A percentile compares a stretch with the other conserved stretches of the same genome.
Conservation (phyloP, 805 yeast species). For the Blastobotrys robertii region DNA sequence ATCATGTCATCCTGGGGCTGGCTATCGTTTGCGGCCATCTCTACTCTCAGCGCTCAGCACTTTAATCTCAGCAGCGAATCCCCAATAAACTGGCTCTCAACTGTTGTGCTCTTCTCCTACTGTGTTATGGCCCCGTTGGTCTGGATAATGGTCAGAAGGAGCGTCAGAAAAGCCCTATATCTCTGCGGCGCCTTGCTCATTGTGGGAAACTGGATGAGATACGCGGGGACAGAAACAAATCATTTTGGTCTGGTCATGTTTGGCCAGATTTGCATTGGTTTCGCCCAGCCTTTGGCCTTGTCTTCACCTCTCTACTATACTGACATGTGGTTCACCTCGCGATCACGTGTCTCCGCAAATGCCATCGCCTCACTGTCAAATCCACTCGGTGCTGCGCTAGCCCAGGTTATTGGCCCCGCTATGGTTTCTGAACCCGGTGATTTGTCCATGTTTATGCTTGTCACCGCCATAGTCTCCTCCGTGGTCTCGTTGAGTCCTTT, state of each 20-base stretch:
- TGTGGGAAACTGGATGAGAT: conserved; percentile 24
- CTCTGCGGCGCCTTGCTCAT: conserved; percentile 19
- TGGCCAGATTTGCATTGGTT: conserved; percentile 28
- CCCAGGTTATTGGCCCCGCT: conserved; percentile 26
- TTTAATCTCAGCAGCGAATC: conserved; percentile 17
- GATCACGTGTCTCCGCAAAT: conserved; percentile 28
- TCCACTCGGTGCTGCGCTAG: conserved; percentile 28
- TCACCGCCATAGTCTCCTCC: conserved; percentile 19
- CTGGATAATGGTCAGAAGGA: conserved; percentile 17
- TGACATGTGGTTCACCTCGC: conserved; percentile 26
- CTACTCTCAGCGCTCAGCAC: conserved; percentile 17
- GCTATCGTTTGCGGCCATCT: conserved; percentile 26
- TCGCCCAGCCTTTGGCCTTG: conserved; percentile 28
- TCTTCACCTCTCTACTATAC: conserved; percentile 25
- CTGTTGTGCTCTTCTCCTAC: conserved; percentile 24
- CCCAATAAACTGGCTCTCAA: conserved; percentile 28
- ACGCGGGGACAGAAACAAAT: conserved; percentile 21
- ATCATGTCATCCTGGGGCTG: conserved; percentile 27
- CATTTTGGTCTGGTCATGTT: conserved; percentile 24
- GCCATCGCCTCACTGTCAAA: conserved; percentile 27
- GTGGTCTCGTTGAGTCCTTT: conserved; percentile 15
- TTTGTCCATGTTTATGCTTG: conserved; percentile 17
- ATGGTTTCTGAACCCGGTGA: conserved; percentile 18
- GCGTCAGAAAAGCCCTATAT: conserved; percentile 18
- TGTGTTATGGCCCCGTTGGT: conserved; percentile 21